These are phyloP conservation scores for Cladosporium sp. DNA, from an alignment of 2,329 filamentous ascomycete species.

Conservation along the genomic window DNA sequence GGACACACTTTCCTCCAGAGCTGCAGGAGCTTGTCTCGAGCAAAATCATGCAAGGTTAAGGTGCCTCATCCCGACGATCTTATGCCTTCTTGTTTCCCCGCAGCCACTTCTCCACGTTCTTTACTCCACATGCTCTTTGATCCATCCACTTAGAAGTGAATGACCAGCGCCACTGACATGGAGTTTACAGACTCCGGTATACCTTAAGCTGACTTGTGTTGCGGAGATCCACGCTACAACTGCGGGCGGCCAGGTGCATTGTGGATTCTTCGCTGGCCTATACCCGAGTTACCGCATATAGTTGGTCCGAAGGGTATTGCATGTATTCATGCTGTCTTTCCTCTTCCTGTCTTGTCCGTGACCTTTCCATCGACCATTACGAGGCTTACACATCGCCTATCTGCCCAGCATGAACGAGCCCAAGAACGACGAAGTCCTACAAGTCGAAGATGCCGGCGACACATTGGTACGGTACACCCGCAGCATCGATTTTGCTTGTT, in stretches of 20 bases:
- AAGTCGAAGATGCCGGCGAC: slow-evolving; percentile 4
- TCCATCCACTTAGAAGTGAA: not conserved
- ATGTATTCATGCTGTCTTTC: not conserved
- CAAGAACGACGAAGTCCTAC: slow-evolving; percentile 2
- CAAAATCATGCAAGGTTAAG: not conserved
- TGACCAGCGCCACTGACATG: not conserved
- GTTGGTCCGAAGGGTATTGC: not conserved
- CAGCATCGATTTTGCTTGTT: no score
- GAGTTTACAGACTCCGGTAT: not conserved
- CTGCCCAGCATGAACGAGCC: not conserved
- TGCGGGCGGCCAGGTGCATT: not conserved
- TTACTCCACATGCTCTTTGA: not conserved
- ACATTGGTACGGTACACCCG: not conserved
- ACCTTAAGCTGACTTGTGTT: not conserved
- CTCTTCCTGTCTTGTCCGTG: not conserved
- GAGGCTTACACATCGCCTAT: not conserved
- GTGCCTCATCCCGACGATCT: not conserved
- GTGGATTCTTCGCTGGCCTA: not conserved
- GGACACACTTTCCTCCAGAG: slow-evolving; percentile 5
- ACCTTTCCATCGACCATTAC: not conserved
- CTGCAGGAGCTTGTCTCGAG: not conserved
- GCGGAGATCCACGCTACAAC: not conserved
- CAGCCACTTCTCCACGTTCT: slow-evolving; percentile 5
- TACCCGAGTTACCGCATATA: not conserved
- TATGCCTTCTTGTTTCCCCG: slow-evolving; percentile 10